Conservation (phyloP, 805 yeast species). For the Spathaspora sp. region DNA sequence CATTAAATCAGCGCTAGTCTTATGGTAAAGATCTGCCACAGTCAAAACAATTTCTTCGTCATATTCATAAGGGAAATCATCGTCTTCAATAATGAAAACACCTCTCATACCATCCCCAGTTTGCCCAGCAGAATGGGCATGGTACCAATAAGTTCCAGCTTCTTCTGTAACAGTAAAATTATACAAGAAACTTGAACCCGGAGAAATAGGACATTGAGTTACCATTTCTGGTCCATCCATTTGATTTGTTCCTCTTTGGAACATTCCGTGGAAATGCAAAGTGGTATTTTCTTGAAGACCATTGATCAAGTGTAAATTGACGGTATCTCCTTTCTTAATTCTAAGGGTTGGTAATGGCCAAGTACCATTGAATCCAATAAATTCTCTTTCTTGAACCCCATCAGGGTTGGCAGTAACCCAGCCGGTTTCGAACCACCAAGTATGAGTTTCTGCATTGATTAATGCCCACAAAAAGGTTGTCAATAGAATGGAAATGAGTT, state of each 20-base stretch:
- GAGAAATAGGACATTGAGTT: constrained; percentile 89
- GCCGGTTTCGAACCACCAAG: constrained; percentile 61
- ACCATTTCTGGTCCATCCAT: constrained; percentile 93
- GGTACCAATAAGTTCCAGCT: constrained; percentile 95
- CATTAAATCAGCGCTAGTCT: constrained; percentile 43
- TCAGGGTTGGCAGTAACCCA: constrained; percentile 72
- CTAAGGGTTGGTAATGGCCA: constrained; percentile 89
- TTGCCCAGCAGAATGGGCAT: constrained; percentile 86
- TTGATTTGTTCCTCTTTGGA: constrained; percentile 66
- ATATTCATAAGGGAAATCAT: constrained; percentile 54
- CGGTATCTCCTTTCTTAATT: constrained; percentile 76
- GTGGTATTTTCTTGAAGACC: constrained; percentile 70
- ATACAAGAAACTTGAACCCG: constrained; percentile 70
- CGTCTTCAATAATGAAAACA: constrained; percentile 65
- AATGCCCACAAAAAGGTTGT: constrained; percentile 9
- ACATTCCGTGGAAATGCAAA: constrained; percentile 92
- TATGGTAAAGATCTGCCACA: constrained; percentile 64
- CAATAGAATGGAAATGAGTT: constrained; percentile 1
- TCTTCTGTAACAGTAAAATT: constrained; percentile 81
- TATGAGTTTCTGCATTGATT: constrained; percentile 48
- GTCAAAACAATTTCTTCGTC: constrained; percentile 61
- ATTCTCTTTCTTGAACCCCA: constrained; percentile 50
- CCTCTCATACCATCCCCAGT: constrained; percentile 94
- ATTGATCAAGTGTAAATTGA: constrained; percentile 70
- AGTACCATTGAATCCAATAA: constrained; percentile 63